Percentiles rank a stretch among this genome's conserved stretches.
Conservation (phyloP, 1,139 yeast genomes). For the Candida albicans region DNA sequence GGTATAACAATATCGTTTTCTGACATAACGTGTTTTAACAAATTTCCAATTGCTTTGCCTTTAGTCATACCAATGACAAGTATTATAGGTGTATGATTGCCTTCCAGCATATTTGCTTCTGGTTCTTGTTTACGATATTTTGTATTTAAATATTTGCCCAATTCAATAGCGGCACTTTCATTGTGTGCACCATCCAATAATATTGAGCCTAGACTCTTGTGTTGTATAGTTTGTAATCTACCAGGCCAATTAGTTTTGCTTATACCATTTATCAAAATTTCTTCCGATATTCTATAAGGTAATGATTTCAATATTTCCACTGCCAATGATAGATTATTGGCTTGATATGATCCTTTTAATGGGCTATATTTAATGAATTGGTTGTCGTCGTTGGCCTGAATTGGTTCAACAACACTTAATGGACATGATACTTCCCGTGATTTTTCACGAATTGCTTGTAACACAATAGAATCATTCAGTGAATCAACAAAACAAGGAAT, state of each 20-base stretch:
- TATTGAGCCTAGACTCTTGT: conserved; percentile 28
- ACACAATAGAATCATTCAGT: conserved; percentile 53
- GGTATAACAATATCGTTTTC: conserved; percentile 58
- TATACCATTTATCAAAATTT: conserved; percentile 52
- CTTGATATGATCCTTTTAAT: conserved; percentile 70
- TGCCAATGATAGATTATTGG: conserved; percentile 68
- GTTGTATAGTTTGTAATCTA: conserved; percentile 50
- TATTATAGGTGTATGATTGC: conserved; percentile 36
- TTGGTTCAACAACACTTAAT: conserved; percentile 20
- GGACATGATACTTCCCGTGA: conserved; percentile 21
- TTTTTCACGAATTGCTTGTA: conserved; percentile 38
- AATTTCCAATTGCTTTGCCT: conserved; percentile 60
- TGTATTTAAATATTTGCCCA: conserved; percentile 38
- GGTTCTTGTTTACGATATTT: neutral
- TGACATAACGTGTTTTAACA: conserved; percentile 53
- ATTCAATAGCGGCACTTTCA: conserved; percentile 73
- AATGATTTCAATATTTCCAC: conserved; percentile 49
- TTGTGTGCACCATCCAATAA: conserved; percentile 94
- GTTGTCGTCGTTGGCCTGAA: too few relatives aligned
- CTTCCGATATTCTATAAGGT: conserved; percentile 23
- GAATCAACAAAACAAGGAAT: conserved; percentile 75
- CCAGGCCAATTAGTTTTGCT: conserved; percentile 58
- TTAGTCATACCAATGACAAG: conserved; percentile 74
- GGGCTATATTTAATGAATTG: conserved; percentile 44
- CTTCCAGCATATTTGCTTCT: neutral